Evolutionary conservation across 306 rosid species (phyloP).

Genomic region (Neltuma alba): DNA sequence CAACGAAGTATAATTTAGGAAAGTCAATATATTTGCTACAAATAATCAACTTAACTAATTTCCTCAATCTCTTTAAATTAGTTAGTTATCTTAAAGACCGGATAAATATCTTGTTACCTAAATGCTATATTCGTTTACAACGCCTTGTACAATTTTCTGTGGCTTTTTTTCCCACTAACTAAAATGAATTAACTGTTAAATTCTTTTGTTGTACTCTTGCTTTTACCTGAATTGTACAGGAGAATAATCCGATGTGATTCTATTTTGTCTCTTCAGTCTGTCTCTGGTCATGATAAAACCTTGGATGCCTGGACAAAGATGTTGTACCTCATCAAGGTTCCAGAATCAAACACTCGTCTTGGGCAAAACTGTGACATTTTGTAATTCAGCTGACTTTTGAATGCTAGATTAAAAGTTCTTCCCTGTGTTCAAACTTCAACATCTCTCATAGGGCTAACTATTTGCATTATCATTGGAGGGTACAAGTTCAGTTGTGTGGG

Average conservation of each 20-base stretch:
- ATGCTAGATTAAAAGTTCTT: background rate
- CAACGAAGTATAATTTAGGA: too few species aligned
- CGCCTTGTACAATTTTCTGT: too few species aligned
- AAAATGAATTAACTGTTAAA: too few species aligned
- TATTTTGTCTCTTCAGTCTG: slow-evolving; percentile 38
- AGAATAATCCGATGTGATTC: slow-evolving; percentile 51
- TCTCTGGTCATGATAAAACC: slow-evolving; percentile 43
- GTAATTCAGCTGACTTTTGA: background rate
- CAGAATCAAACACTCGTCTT: slow-evolving; percentile 32
- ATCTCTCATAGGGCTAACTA: background rate
- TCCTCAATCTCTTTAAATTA: too few species aligned
- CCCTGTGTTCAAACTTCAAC: background rate
- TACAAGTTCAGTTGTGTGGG: background rate
- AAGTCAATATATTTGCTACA: too few species aligned
- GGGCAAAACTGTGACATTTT: slow-evolving; percentile 21
- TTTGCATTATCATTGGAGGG: slow-evolving; percentile 30
- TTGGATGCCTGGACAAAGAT: slow-evolving; percentile 35
- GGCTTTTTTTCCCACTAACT: too few species aligned
- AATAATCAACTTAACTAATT: too few species aligned
- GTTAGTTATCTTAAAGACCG: too few species aligned
- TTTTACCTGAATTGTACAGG: slow-evolving; percentile 35
- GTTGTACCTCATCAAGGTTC: slow-evolving; percentile 38
- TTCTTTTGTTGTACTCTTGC: background rate
- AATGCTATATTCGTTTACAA: too few species aligned
- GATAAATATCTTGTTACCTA: too few species aligned